Base-by-base conservation (phyloP, 116 monocot genomes). In the Trichopus zeylanicus region DNA sequence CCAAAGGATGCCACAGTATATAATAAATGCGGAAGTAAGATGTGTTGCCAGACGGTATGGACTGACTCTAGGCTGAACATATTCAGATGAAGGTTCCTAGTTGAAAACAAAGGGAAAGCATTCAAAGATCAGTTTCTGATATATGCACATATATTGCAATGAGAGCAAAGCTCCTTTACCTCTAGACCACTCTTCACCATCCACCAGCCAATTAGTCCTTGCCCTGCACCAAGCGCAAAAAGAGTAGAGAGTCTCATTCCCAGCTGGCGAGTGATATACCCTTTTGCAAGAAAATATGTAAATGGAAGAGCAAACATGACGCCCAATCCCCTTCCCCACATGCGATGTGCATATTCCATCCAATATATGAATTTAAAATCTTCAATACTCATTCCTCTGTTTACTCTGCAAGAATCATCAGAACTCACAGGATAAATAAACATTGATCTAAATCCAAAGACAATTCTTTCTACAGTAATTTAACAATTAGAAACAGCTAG, bases 311-410 rank as follows among this genome's bases (percentile, higher is more conserved):
- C 78, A 82, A 97, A 97, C 8, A 84, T 32, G 66, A 97, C 48
- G 55, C 95, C 95, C 57, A 97, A 68, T 60, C 74, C 91, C 59
- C 95, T 86, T 64, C 95, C 95, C 95, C 90, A 97, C 95, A 97
- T 97, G 19, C 95, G 77, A 68, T 97, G 95, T 66, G 87, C 95
- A 77, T 97, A 97, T 73, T 97, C 95, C 95, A 97, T 97, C 95
- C 95, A 97, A 61, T 84, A 97, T 59, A 97, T 97, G 70, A 90
- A 97, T 69, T 97, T 97, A 56, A 97, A 97, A 64, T 97, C 95
- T 68, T 81, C 79, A 47, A 97, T 42, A 62, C 42, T 80, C 91
- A 97, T 97, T 59, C 91, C 95, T 73, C 63, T 90, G 66, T 97
- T 97, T 51, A 97, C 78, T 57, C 95, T 97, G 71, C 61, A 70